These are phyloP conservation scores for Eragrostis nindensis DNA, from an alignment of 176 grass and related monocot genomes.

Conservation along the genomic window DNA sequence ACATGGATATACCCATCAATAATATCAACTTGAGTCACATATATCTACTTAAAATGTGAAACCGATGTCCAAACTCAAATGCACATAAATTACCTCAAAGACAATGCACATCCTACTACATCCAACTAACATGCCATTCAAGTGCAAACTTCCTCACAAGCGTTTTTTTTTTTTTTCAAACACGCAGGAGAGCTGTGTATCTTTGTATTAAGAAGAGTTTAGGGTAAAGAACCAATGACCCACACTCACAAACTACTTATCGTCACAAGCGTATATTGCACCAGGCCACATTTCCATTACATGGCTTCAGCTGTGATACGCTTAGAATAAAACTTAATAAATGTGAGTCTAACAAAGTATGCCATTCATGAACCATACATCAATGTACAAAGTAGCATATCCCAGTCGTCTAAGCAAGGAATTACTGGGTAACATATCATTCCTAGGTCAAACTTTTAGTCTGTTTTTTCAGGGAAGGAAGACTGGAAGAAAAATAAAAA, in stretches of 20 bases:
- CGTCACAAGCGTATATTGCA: too few species aligned
- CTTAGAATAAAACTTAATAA: background rate
- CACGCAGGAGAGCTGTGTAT: too few species aligned
- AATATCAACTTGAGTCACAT: background rate
- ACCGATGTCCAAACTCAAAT: background rate
- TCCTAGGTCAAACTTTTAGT: background rate
- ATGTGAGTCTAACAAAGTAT: background rate
- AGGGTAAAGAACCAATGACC: too few species aligned
- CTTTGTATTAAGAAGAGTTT: too few species aligned
- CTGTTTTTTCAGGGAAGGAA: background rate
- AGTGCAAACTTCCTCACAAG: slow-evolving; percentile 11
- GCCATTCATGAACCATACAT: background rate
- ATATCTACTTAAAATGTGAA: background rate
- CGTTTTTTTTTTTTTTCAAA: too few species aligned
- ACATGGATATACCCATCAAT: background rate
- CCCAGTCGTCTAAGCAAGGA: background rate
- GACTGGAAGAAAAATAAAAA: background rate
- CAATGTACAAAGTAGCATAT: background rate
- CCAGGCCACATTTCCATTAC: background rate
- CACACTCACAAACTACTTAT: too few species aligned
- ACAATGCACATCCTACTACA: background rate
- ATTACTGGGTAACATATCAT: background rate
- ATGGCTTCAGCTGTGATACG: background rate
- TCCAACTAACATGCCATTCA: background rate
- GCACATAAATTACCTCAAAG: background rate